A percentile compares a stretch with the other conserved stretches of the same genome.
Evolutionary conservation across 1,284 basidiomycete species (phyloP).

Genomic region (Xanthoconium separans): DNA sequence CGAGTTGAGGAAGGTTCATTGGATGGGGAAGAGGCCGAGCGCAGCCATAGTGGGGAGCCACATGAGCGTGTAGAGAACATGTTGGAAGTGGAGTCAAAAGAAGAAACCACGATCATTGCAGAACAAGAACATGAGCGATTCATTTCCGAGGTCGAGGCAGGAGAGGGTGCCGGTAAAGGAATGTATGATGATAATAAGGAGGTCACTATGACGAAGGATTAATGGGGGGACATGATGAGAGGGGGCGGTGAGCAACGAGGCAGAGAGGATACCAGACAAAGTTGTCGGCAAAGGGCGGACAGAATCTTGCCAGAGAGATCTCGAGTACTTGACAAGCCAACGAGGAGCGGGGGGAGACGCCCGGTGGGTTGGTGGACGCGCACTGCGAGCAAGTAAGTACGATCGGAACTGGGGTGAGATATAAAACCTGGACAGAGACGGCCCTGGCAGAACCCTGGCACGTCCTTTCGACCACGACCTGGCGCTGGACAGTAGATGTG

Average conservation of each 20-base stretch:
- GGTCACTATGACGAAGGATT: constrained; percentile 26
- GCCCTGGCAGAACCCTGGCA: constrained; percentile 30
- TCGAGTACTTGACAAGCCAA: constrained; percentile 22
- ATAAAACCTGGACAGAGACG: constrained; percentile 31
- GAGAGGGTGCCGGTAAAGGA: constrained; percentile 18
- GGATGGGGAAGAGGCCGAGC: constrained; percentile 22
- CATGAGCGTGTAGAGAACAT: constrained; percentile 29
- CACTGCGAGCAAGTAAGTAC: constrained; percentile 9
- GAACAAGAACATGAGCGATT: constrained; percentile 34
- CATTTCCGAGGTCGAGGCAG: constrained; percentile 33
- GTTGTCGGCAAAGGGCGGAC: constrained; percentile 25
- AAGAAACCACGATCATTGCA: constrained; percentile 30
- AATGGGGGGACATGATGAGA: constrained; percentile 18
- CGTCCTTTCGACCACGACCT: constrained; percentile 32
- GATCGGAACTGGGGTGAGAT: constrained; percentile 16
- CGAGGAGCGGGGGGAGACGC: constrained; percentile 29
- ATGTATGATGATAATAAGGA: constrained; percentile 26
- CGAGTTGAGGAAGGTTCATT: constrained; percentile 20
- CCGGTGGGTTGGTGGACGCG: constrained; percentile 3
- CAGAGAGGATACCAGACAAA: constrained; percentile 18
- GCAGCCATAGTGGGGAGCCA: constrained; percentile 17
- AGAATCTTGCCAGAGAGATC: constrained; percentile 27
- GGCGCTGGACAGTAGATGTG: constrained; percentile 32
- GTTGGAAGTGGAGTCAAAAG: constrained; percentile 28
- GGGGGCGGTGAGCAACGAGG: constrained; percentile 30